Percentiles rank a stretch among this genome's conserved stretches.
phyloP scores from a whole-genome alignment of 352 stramenopile genomes.

The Phytophthora quininea region DNA sequence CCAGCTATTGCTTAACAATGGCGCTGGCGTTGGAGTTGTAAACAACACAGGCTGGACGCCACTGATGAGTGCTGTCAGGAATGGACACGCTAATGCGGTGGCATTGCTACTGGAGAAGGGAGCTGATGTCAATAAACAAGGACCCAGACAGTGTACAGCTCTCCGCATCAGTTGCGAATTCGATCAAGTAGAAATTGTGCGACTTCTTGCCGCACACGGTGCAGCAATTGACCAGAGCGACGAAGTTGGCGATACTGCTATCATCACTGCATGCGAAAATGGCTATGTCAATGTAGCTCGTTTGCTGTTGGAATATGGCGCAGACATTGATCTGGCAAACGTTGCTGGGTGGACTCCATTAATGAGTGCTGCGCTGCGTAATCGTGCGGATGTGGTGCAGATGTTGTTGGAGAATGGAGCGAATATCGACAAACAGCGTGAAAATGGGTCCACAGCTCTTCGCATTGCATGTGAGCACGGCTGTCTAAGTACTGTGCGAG shows the following conservation, averaged over 20 bases:
- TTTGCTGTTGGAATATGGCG: slow-evolving; percentile 16
- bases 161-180: neutral
- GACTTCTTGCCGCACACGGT: slow-evolving; percentile 5
- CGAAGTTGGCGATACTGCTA: neutral
- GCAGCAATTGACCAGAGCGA: slow-evolving; percentile 8
- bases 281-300: slow-evolving; percentile 14
- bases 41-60: slow-evolving; percentile 1
- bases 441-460: neutral
- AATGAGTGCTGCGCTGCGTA: slow-evolving; percentile 5
- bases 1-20: no score
- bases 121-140: slow-evolving; percentile 5
- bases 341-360: slow-evolving; percentile 5
- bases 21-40: no score
- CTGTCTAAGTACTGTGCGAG: no score
- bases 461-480: neutral
- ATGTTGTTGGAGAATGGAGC: slow-evolving; percentile 18
- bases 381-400: slow-evolving; percentile 4
- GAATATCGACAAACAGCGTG: neutral
- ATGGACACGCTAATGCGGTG: slow-evolving; percentile 13
- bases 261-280: slow-evolving; percentile 3
- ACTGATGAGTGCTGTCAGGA: slow-evolving; percentile 5
- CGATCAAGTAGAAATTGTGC: slow-evolving; percentile 2
- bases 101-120: slow-evolving; percentile 14
- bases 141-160: neutral
- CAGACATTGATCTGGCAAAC: neutral